phyloP scores from a whole-genome alignment of 352 stramenopile species.

The Globisporangium polare region DNA sequence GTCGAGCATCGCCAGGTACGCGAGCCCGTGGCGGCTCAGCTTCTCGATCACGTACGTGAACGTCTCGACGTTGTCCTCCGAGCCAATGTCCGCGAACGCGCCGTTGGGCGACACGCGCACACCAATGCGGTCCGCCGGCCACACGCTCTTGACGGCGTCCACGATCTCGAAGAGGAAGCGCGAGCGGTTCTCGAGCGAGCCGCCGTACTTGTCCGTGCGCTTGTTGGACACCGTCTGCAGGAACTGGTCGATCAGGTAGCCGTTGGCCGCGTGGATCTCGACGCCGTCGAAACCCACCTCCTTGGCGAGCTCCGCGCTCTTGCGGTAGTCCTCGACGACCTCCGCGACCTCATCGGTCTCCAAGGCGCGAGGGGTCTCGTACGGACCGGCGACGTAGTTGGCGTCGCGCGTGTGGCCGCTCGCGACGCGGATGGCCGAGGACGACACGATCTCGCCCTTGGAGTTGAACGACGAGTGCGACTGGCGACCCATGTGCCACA shows the following conservation, averaged over 20 bases:
- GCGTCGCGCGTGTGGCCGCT: not conserved
- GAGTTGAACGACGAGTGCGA: slow-evolving; percentile 49
- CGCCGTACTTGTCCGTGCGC: slow-evolving; percentile 78
- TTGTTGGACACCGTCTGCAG: slow-evolving; percentile 64
- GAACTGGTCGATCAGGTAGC: slow-evolving; percentile 90
- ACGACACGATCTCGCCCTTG: slow-evolving; percentile 43
- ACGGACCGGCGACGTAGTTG: not conserved
- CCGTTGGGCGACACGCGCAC: slow-evolving; percentile 37
- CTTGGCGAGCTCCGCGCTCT: slow-evolving; percentile 42
- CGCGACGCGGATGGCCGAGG: slow-evolving; percentile 20
- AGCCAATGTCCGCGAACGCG: slow-evolving; percentile 41
- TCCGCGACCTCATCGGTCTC: slow-evolving; percentile 52
- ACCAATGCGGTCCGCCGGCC: slow-evolving; percentile 9
- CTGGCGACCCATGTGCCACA: slow-evolving; percentile 78
- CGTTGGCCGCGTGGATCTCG: slow-evolving; percentile 82
- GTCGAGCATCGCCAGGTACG: slow-evolving; percentile 28
- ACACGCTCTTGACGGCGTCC: slow-evolving; percentile 21
- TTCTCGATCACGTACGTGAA: slow-evolving; percentile 15
- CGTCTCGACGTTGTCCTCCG: slow-evolving; percentile 13
- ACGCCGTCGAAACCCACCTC: slow-evolving; percentile 85
- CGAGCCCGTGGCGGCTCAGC: slow-evolving; percentile 19
- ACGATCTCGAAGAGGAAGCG: slow-evolving; percentile 52
- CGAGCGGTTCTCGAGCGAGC: slow-evolving; percentile 58
- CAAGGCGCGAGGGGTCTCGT: slow-evolving; percentile 3
- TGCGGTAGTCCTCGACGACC: slow-evolving; percentile 58